These are phyloP conservation scores for Xylariaceae sp. DNA, from an alignment of 2,329 filamentous ascomycete genomes.

Conservation along the genomic window DNA sequence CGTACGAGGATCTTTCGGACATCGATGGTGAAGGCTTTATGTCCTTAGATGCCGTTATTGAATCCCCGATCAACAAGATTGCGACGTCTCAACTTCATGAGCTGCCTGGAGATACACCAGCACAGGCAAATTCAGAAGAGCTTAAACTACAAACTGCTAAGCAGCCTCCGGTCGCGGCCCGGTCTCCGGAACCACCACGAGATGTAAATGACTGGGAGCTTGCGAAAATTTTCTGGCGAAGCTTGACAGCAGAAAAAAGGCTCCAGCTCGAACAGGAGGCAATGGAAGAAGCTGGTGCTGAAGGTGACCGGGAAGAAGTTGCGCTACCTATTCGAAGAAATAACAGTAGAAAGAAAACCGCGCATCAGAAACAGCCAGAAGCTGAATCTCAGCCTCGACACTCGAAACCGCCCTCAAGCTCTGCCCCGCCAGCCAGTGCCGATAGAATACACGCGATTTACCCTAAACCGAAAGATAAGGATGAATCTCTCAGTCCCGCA, in stretches of 20 bases:
- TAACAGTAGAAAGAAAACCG: constrained; percentile 43
- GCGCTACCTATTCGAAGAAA: constrained; percentile 32
- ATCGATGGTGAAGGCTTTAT: constrained; percentile 68
- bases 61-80: constrained; percentile 58
- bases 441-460: constrained; percentile 26
- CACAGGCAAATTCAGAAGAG: constrained; percentile 11
- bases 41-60: constrained; percentile 73
- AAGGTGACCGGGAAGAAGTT: constrained; percentile 47
- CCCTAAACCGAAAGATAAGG: constrained; percentile 34
- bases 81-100: constrained; percentile 36
- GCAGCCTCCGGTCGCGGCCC: constrained; percentile 2
- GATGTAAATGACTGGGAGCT: constrained; percentile 64
- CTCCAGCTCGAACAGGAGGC: constrained; percentile 63
- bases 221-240: constrained; percentile 71
- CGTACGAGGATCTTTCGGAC: constrained; percentile 72
- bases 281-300: constrained; percentile 54
- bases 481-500: constrained; percentile 22
- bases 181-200: constrained; percentile 1
- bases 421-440: constrained; percentile 11
- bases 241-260: constrained; percentile 64
- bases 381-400: constrained; percentile 13
- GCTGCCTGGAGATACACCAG: constrained; percentile 6
- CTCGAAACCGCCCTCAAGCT: constrained; percentile 32
- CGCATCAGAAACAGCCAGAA: constrained; percentile 39
- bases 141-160: constrained; percentile 19